Evolutionary conservation across 208 protist genomes (phyloP).

Genomic region (Leishmania martiniquensis): DNA sequence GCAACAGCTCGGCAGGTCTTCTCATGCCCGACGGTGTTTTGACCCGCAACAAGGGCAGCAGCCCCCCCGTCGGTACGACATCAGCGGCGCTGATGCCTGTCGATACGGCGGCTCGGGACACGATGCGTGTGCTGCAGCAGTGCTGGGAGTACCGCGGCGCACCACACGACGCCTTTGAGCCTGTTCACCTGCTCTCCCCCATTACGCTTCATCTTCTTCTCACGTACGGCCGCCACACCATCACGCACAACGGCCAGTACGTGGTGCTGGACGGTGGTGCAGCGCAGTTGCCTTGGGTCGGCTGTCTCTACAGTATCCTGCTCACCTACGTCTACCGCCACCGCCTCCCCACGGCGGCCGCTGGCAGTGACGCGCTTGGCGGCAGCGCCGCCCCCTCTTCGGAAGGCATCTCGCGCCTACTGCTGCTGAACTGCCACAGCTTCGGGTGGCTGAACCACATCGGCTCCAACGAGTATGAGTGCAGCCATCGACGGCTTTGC

Average conservation of each 20-base stretch:
- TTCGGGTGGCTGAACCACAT: constrained; percentile 63
- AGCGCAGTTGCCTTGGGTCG: constrained; percentile 65
- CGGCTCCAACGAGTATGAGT: constrained; percentile 55
- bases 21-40: background rate
- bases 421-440: constrained; percentile 69
- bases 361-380: background rate
- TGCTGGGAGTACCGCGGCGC: constrained; percentile 62
- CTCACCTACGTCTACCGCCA: constrained; percentile 25
- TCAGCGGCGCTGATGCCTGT: constrained; percentile 17
- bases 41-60: background rate
- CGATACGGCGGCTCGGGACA: constrained; percentile 48
- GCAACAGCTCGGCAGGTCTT: background rate
- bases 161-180: constrained; percentile 71
- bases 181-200: constrained; percentile 43
- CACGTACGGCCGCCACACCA: constrained; percentile 49
- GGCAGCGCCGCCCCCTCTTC: background rate
- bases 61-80: background rate
- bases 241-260: constrained; percentile 50
- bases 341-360: background rate
- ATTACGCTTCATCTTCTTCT: constrained; percentile 58
- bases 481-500: constrained; percentile 37
- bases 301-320: constrained; percentile 56
- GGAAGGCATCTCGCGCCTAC: constrained; percentile 40
- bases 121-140: constrained; percentile 45
- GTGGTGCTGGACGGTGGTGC: constrained; percentile 53